Base-by-base conservation (phyloP, 192 early-diverging fungal species). In the Linnemannia schmuckeri region DNA sequence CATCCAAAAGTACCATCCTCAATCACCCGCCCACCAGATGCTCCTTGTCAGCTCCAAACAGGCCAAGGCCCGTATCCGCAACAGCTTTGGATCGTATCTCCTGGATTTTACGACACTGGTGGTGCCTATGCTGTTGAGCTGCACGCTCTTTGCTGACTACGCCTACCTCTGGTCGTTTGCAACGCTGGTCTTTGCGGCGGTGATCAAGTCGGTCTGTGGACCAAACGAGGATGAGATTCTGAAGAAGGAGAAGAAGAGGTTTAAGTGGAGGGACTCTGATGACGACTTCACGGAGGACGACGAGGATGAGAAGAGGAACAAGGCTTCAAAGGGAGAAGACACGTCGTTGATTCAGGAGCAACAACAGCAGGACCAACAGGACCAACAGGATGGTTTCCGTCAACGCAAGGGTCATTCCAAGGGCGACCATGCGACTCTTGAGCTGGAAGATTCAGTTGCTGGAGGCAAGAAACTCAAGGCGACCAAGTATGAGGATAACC, bases 1-100 rank as follows among this genome's bases (percentile, higher is more conserved):
- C 79, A 86, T 86, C 35, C 84, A 86, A 81, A 86, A 86, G 71
- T 86, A 86, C 79, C 84, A 86, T 27, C 84, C 84, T 18, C 41
- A 80, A 37, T 86, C 84, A 7, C 84, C 84, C 18, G 84, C 79
- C 33, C 74, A 72, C 33, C 69, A 49, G 42, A 68, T 38, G 20
- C 79, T 86, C 38, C 57, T 35, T 15, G 54, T 46, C 2, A 13
- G 30, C 0, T 86, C 84, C 66, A 81, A 74, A 46, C 52, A 80
- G 47, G 35, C 70, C 80, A 77, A 83, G 61, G n/a, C 47, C 30
- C 61, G 54, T 35, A 82, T 80, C 77, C 57, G 74, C 22, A 74
- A 82, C 47, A 55, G 76, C 22, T 1, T 77, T 33, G 77, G 41
- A 15, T 86, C 84, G 3, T 86, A 72, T 38, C 27, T 87, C 0